phyloP scores from a whole-genome alignment of 495 filamentous ascomycete genomes.

The Recurvomyces mirabilis region DNA sequence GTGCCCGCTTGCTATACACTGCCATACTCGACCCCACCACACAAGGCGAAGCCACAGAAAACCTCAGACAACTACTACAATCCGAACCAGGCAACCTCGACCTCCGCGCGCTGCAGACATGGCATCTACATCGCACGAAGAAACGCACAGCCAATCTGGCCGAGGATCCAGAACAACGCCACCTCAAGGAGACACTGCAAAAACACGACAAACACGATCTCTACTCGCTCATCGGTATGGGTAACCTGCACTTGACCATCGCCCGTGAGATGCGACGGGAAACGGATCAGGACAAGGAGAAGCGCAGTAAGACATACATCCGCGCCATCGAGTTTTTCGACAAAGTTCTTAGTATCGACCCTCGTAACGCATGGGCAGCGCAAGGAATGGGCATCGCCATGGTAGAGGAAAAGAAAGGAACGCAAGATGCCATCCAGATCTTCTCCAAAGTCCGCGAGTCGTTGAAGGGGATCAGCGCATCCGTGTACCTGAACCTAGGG shows the following conservation, averaged over 20 bases:
- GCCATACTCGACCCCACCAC: constrained; percentile 54
- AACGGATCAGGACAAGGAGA: constrained; percentile 78
- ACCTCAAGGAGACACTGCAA: constrained; percentile 92
- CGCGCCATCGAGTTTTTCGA: constrained; percentile 97
- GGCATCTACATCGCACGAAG: constrained; percentile 74
- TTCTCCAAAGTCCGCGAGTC: constrained; percentile 83
- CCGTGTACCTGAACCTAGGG: constrained; percentile 81
- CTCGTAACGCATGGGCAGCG: constrained; percentile 87
- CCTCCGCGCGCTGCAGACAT: constrained; percentile 81
- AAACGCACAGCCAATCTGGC: constrained; percentile 66
- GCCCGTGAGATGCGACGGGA: constrained; percentile 91
- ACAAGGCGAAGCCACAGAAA: constrained; percentile 78
- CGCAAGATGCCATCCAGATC: constrained; percentile 65
- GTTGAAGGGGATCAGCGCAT: constrained; percentile 55
- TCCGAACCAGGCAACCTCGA: constrained; percentile 72
- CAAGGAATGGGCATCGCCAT: constrained; percentile 92
- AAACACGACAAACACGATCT: constrained; percentile 92
- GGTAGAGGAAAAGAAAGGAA: constrained; percentile 84
- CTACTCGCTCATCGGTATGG: constrained; percentile 91
- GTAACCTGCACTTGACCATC: constrained; percentile 73
- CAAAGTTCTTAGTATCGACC: constrained; percentile 85
- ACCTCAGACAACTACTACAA: constrained; percentile 69
- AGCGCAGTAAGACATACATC: constrained; percentile 72
- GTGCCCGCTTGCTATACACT: constrained; percentile 78
- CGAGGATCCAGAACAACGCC: constrained; percentile 82